Evolutionary conservation across 2,329 filamentous ascomycete species (phyloP), one percentile per base, ranked within the genome.

Genomic region (Colletotrichum abscissum): DNA sequence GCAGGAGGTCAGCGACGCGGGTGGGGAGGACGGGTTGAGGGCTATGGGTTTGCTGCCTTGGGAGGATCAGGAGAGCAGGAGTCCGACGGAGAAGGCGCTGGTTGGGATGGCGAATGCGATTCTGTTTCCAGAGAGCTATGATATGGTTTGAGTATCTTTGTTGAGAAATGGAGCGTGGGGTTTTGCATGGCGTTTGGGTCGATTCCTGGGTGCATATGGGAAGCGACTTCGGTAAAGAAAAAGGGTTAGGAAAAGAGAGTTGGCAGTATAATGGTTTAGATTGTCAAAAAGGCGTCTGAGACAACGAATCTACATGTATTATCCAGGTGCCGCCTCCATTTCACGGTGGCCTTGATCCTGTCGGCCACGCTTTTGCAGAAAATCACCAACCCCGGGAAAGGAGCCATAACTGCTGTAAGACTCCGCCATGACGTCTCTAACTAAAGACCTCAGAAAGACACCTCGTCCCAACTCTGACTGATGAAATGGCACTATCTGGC

Each of bases 31-130:
- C 3, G 84, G 80, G 14, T 75, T 85, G 67, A 77, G 83, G 22
- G 82, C 84, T 1, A 84, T 85, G 83, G 84, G 84, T 0, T 52
- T 86, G 63, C 69, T 84, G 64, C 83, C 84, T 0, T 86, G 82
- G 80, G 82, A 85, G 38, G 82, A 84, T 67, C 79, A 81, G 26
- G 80, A 82, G 33, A 81, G 79, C 12, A 63, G 67, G 12, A 76
- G 76, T 12, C 79, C 82, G n/a, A 70, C 67, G 16, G 83, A 84
- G 76, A 78, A 78, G 73, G 76, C 76, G 46, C 78, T 85, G 16
- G 66, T 85, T 59, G 77, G 79, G 7, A 80, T 83, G 79, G 83
- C 82, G 4, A 85, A 85, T 67, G 78, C 77, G 58, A 82, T 85
- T n/a, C 71, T 85, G 68, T 85, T 85, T 76, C 83, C 84, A 0